Percentiles rank a stretch among this genome's conserved stretches.
phyloP scores from a whole-genome alignment of 1,284 basidiomycete genomes.

The Sporisorium sorghi region DNA sequence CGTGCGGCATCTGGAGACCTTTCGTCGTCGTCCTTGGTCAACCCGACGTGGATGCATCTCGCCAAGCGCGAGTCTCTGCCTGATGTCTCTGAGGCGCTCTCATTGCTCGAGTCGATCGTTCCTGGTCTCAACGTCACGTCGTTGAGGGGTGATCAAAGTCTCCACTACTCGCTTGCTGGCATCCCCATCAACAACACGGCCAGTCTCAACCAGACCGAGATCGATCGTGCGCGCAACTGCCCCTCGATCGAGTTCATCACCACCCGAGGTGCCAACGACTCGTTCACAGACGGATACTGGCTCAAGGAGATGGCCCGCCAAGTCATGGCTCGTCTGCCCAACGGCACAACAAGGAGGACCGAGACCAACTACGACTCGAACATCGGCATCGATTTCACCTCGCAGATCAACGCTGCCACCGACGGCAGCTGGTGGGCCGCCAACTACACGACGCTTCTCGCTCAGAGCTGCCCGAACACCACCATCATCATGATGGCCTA shows the following conservation, averaged over 20 bases:
- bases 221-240: conserved; percentile 24
- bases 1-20: conserved; percentile 10
- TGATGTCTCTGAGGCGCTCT: conserved; percentile 18
- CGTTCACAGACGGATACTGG: conserved; percentile 27
- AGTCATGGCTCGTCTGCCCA: conserved; percentile 28
- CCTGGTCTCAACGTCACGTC: conserved; percentile 28
- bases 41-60: conserved; percentile 27
- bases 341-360: conserved; percentile 17
- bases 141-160: not conserved
- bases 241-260: conserved; percentile 36
- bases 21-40: conserved; percentile 17
- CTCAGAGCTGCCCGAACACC: conserved; percentile 33
- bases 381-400: conserved; percentile 25
- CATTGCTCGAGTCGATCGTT: conserved; percentile 20
- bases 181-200: conserved; percentile 35
- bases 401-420: conserved; percentile 22
- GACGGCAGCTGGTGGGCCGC: conserved; percentile 28
- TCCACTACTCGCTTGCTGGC: conserved; percentile 24
- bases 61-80: conserved; percentile 14
- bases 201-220: conserved; percentile 28
- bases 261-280: conserved; percentile 35
- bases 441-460: conserved; percentile 30
- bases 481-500: conserved; percentile 42
- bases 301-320: conserved; percentile 36
- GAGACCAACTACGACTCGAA: conserved; percentile 31